These are phyloP conservation scores for Debaryomycetaceae sp. DNA, from an alignment of 1,139 yeast species.

Conservation along the genomic window DNA sequence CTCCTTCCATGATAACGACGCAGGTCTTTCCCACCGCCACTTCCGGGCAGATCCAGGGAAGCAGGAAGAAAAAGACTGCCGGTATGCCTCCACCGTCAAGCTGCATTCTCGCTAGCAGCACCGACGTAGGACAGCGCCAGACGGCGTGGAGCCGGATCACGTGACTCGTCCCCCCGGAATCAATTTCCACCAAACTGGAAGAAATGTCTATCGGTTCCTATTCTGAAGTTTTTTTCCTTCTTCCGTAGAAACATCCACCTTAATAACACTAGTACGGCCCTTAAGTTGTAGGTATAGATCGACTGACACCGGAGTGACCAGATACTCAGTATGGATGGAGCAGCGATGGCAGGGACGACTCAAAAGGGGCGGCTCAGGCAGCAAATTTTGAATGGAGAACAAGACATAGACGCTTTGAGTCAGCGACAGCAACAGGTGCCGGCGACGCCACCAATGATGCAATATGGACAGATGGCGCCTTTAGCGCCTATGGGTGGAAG, in stretches of 20 bases:
- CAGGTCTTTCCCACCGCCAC: too few relatives aligned
- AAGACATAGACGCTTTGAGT: slow-evolving; percentile 16
- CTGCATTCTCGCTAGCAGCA: too few relatives aligned
- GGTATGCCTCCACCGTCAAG: too few relatives aligned
- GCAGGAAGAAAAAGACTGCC: too few relatives aligned
- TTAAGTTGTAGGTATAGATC: background rate
- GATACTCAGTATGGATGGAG: slow-evolving; percentile 16
- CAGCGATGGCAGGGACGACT: slow-evolving; percentile 13
- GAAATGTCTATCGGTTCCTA: background rate
- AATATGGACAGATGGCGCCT: background rate
- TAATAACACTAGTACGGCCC: background rate
- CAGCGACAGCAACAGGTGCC: background rate
- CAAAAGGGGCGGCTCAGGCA: slow-evolving; percentile 28
- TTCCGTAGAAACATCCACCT: background rate
- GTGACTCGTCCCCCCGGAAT: background rate
- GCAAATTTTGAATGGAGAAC: slow-evolving; percentile 31
- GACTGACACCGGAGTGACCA: background rate
- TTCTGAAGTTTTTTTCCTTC: background rate
- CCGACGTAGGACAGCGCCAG: too few relatives aligned
- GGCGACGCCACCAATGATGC: slow-evolving; percentile 1
- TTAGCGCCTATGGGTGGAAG: slow-evolving; percentile 2
- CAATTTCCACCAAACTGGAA: background rate
- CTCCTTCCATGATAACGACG: too few relatives aligned
- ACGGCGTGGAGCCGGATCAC: background rate
- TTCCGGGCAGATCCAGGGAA: too few relatives aligned